Conservation (phyloP, 2,329 filamentous ascomycete genomes). For the Aspergillus cejpii region DNA sequence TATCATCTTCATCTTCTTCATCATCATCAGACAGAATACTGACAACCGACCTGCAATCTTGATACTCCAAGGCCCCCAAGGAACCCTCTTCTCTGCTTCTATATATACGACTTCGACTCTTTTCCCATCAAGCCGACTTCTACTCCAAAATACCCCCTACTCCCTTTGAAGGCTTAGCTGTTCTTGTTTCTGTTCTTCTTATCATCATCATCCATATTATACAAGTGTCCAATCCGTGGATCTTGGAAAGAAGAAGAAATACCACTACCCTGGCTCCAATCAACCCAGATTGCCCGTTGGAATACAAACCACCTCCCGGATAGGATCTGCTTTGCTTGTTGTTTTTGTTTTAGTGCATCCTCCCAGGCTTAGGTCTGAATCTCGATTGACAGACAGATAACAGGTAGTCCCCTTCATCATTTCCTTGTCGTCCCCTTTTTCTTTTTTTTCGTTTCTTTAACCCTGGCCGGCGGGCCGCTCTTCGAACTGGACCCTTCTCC, state of each 20-base stretch:
- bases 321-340: conserved; percentile 30
- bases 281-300: conserved; percentile 22
- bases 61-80: conserved; percentile 5
- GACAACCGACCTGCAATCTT: neutral
- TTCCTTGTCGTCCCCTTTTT: conserved; percentile 23
- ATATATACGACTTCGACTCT: neutral
- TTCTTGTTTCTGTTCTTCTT: conserved; percentile 10
- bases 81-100: too few species aligned
- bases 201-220: neutral
- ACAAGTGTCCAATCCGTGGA: conserved; percentile 16
- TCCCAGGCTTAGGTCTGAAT: conserved; percentile 21
- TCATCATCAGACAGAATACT: neutral
- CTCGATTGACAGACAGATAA: conserved; percentile 24
- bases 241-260: conserved; percentile 13
- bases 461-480: too few species aligned
- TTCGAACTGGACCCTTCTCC: conserved; percentile 9
- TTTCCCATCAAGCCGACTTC: conserved; percentile 3
- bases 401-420: conserved; percentile 41
- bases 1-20: neutral
- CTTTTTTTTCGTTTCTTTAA: conserved; percentile 16
- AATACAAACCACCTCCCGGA: conserved; percentile 27
- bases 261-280: conserved; percentile 19
- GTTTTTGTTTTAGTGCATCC: conserved; percentile 26
- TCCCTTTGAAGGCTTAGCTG: conserved; percentile 1
- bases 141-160: neutral